Evolutionary conservation across 140 eudicot genomes (phyloP).

Genomic region (Anethum foeniculum): DNA sequence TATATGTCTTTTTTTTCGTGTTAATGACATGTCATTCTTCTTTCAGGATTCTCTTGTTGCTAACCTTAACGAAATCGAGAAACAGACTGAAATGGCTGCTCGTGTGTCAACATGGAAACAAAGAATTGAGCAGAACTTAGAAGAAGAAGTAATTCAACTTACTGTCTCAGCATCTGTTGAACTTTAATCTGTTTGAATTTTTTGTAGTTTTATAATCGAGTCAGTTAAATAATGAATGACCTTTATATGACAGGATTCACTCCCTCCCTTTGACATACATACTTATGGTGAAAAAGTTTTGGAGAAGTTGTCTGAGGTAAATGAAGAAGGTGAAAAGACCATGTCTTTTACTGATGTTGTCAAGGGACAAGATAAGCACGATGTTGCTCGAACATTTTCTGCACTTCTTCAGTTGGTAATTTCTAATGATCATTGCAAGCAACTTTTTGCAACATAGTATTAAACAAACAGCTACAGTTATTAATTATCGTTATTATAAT

Average conservation of each 20-base stretch:
- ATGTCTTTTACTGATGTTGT: conserved; percentile 69
- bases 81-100: conserved; percentile 79
- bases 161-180: neutral
- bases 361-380: conserved; percentile 77
- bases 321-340: conserved; percentile 26
- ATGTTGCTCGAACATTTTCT: conserved; percentile 79
- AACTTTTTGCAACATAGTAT: neutral
- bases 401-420: conserved; percentile 91
- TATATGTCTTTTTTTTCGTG: neutral
- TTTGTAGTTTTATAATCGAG: neutral
- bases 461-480: neutral
- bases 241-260: conserved; percentile 56
- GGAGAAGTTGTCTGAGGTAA: conserved; percentile 43
- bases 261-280: conserved; percentile 86
- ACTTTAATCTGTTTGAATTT: neutral
- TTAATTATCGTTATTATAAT: neutral
- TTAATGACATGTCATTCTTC: conserved; percentile 8
- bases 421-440: neutral
- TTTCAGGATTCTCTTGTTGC: conserved; percentile 78
- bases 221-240: neutral
- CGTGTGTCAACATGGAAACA: conserved; percentile 96
- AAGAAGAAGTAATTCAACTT: conserved; percentile 61
- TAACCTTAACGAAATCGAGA: conserved; percentile 63
- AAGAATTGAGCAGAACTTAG: conserved; percentile 75
- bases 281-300: conserved; percentile 71